Base-by-base conservation (phyloP, 306 rosid species). In the Fragaria vesca region DNA sequence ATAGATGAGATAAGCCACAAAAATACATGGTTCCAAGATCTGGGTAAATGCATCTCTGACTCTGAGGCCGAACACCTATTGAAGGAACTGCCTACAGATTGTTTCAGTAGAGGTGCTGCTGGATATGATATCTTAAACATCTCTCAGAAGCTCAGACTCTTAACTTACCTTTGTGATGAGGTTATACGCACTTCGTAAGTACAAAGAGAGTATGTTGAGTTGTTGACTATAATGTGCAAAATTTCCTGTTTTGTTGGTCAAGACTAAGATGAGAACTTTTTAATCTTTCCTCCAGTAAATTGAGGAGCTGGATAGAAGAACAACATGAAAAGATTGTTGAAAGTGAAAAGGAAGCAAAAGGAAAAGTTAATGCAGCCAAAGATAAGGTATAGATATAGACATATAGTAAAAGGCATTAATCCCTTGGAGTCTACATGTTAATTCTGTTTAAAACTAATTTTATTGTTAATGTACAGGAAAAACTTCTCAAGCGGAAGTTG, bases 161-260 rank as follows among this genome's bases (percentile, higher is more conserved):
- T 88, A 69, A 88, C 77, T 79, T 85, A 81, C 76, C 81, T 88
- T 42, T 88, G 91, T 54, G 89, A 88, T 74, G 87, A 88, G 84
- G 86, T 80, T 74, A 85, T 88, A 58, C 20, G 82, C 77, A 88
- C 91, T 12, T 21, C 26, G 91, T 88, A 75, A 88, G 91, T 85
- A 75, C 26, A 75, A 51, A 38, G 34, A 20, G 20, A 8, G 18
- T 75, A 54, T 45, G 13, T 45, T 43, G 12, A 43, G 47, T 43
- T 43, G 47, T 9, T 30, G 30, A 32, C 43, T 63, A 13, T 63
- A 36, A 15, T 54, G 52, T 21, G 36, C 40, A 65, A 46, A 68
- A 36, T 73, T 69, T 72, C 20, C 7, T 47, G 11, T 45, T 18
- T 66, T 76, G 7, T 47, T 21, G 20, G 28, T 58, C 72, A 18